Conservation (phyloP, 768 basidiomycete genomes). For the Inosperma sp. region DNA sequence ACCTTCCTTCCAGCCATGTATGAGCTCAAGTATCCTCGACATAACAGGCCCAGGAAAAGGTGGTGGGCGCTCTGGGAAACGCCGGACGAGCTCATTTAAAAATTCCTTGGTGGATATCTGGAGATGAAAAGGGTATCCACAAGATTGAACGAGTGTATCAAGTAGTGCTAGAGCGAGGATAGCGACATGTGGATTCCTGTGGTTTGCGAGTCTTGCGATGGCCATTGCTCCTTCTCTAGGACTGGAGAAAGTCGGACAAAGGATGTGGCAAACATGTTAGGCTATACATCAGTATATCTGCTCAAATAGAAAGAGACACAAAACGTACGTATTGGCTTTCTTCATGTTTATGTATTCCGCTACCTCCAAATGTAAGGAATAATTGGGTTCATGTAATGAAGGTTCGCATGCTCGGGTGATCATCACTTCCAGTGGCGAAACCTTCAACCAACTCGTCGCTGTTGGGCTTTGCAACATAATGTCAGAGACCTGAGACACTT, state of each 20-base stretch:
- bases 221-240: slow-evolving; percentile 90
- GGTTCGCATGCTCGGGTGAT: slow-evolving; percentile 85
- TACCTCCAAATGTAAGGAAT: slow-evolving; percentile 87
- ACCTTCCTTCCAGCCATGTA: slow-evolving; percentile 91
- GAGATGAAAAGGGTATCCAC: slow-evolving; percentile 96
- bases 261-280: not conserved
- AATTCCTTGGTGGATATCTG: slow-evolving; percentile 98
- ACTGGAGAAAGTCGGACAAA: slow-evolving; percentile 35
- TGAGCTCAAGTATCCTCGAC: slow-evolving; percentile 88
- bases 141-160: slow-evolving; percentile 89
- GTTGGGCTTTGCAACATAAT: slow-evolving; percentile 50
- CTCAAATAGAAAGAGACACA: no score
- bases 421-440: slow-evolving; percentile 65
- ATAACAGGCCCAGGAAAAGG: slow-evolving; percentile 93
- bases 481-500: not conserved
- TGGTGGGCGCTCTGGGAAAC: slow-evolving; percentile 96
- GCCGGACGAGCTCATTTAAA: slow-evolving; percentile 93
- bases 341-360: slow-evolving; percentile 91
- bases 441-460: slow-evolving; percentile 45
- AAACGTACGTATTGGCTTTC: slow-evolving; percentile 88
- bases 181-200: slow-evolving; percentile 87
- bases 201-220: slow-evolving; percentile 80
- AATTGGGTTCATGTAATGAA: slow-evolving; percentile 82
- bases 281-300: no score
- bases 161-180: slow-evolving; percentile 81